Base-by-base conservation (phyloP, 768 basidiomycete genomes). In the Termitomyces titanicus region DNA sequence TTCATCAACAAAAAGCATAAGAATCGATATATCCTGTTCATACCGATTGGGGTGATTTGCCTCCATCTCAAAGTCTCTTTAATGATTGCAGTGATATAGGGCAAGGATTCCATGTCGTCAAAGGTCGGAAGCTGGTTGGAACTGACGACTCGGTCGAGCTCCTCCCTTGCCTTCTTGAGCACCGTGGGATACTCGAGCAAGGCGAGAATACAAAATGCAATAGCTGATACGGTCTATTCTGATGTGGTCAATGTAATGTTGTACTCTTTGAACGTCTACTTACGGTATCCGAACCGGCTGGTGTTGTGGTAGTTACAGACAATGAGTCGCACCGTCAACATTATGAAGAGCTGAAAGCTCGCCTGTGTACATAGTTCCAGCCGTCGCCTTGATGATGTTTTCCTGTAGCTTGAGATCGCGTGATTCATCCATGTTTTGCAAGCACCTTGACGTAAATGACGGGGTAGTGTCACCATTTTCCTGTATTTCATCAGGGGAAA, bases 261-360 rank as follows among this genome's bases (percentile, higher is more conserved):
- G 2, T 12, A n/a, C 39, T 25, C 40, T 4, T 17, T 15, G 18
- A 35, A 43, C 3, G 6, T 31, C 13, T 31, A 46, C n/a, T 29
- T 54, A 71, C 71, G 13, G 71, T 68, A 52, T 71, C 69, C 2
- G 69, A 57, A 2, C 68, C 62, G 35, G 63, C 72, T 72, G 37
- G 10, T n/a, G 31, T 47, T 1, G 45, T 18, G 18, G 33, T 6
- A 10, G 9, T 17, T 20, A 20, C 17, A 31, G 13, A 33, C 12
- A 8, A 22, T 17, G 11, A 24, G 24, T 46, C 17, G 17, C 33
- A 2, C 37, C 7, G 25, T 22, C 3, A 17, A 5, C 9, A 15
- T 27, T 13, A n/a, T 25, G 18, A 20, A 42, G 31, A 6, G 27
- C 15, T 15, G 6, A 5, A 18, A 13, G 45, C 59, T 47, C 33